phyloP scores from a whole-genome alignment of 1,139 yeast species.

The Kazachstania sp. region DNA sequence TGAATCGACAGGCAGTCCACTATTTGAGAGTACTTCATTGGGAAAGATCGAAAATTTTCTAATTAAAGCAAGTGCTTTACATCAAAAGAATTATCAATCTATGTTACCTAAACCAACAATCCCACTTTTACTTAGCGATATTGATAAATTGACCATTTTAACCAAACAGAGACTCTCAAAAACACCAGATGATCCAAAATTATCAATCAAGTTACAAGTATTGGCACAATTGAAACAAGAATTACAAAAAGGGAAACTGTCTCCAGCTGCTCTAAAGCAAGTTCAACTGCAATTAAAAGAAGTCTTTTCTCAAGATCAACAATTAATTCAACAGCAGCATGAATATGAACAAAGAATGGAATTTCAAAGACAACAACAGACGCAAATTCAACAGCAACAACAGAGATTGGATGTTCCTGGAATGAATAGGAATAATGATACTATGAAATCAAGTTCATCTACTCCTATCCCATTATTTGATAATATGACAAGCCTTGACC shows the following conservation, averaged over 20 bases:
- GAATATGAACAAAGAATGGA: constrained; percentile 13
- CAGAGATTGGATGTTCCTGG: constrained; percentile 10
- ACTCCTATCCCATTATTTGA: constrained; percentile 20
- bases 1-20: constrained; percentile 43
- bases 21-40: constrained; percentile 66
- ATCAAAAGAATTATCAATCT: constrained; percentile 28
- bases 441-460: constrained; percentile 1
- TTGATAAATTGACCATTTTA: constrained; percentile 36
- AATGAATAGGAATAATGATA: not conserved
- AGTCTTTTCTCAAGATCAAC: constrained; percentile 31
- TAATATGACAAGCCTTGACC: not conserved
- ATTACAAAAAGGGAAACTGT: constrained; percentile 31
- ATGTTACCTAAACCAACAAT: constrained; percentile 28
- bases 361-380: constrained; percentile 13
- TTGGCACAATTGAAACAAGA: constrained; percentile 31
- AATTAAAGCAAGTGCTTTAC: constrained; percentile 43
- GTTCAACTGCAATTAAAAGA: constrained; percentile 38
- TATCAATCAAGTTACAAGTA: constrained; percentile 31
- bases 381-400: constrained; percentile 13
- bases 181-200: constrained; percentile 35
- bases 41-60: constrained; percentile 69
- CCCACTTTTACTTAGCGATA: constrained; percentile 27
- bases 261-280: constrained; percentile 33
- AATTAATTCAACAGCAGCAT: constrained; percentile 20
- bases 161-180: constrained; percentile 34